Evolutionary conservation across 148 eudicot species (phyloP), one percentile per base, ranked within the genome.

Genomic region (Vaccinium darrowii): DNA sequence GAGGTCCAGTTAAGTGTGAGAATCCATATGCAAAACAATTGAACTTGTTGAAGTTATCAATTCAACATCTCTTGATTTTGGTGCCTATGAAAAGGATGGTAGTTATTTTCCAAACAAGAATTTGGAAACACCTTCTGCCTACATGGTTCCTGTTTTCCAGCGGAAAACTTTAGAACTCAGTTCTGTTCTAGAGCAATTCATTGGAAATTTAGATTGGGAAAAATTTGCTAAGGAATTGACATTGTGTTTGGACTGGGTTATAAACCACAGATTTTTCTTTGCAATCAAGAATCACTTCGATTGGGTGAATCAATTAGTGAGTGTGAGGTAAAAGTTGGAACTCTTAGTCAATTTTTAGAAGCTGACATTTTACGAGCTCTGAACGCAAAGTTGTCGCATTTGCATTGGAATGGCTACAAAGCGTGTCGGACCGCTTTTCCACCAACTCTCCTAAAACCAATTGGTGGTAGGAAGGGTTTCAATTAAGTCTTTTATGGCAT

Each of bases 111-210:
- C 89, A 27, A 74, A 78, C 27, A 69, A 85, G 67, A 82, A 80
- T 76, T 85, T 82, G 56, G 90, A 86, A 85, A 80, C 89, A 39
- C 72, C 89, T 30, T 79, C 90, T 56, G 93, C 87, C 81, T 87
- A 90, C 80, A 82, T 82, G 21, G 90, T 89, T 88, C 94, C 92
- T 80, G 90, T 89, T 87, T 89, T 96, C 80, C 97, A 92, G 88
- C 93, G 98, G 97, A 93, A 90, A 90, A 82, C 92, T n/a, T 90
- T 94, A 63, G 98, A 96, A 81, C 92, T 92, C 15, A 79, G 80
- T 83, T 80, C 86, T 49, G 69, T 93, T 76, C 79, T 94, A 43
- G 89, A 91, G 84, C 84, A 88, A 16, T 90, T 95, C 82, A 81
- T 91, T 51, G 94, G 96, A 83, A 92, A 90, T 78, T 84, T 86